Evolutionary conservation across 1,139 yeast species (phyloP), one percentile per base, ranked within the genome.

Genomic region (Suhomyces wounanorum): DNA sequence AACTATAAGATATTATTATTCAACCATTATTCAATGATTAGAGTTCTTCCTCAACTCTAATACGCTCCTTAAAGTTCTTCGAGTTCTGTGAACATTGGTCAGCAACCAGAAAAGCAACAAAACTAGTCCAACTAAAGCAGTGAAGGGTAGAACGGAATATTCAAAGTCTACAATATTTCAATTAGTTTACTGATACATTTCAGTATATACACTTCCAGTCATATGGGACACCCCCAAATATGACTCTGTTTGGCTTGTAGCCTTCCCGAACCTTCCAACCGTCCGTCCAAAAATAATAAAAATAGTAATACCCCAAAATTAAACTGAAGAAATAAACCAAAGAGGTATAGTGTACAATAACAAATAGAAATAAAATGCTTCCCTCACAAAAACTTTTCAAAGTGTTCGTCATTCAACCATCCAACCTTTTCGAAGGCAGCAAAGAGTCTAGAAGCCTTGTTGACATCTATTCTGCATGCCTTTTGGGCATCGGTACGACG

Each of bases 401-500:
- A 90, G 68, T 84, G 83, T 41, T 76, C 75, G 68, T 92, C 97
- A 30, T 89, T 82, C 56, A 94, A 82, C 98, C 98, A 94, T 44
- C 98, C 98, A 40, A 89, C 96, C 69, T 86, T 88, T 69, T 94
- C 98, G 67, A 84, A 94, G 30, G 97, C 95, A 30, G 96, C 95
- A 76, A 84, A 94, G 52, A 94, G 75, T 61, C 98, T 80, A 50
- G 96, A 87, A 1, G 98, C 98, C 70, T 94, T 94, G 70, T 94
- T 94, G 51, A 94, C 99, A 70, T 94, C 99, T 56, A 94, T 92
- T 59, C 97, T 83, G 68, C 98, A 92, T 9, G 97, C 96, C 77
- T 94, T 92, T 70, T 94, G 98, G 13, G 97, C 96, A 68, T 94
- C 99, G 0, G 98, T 94, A 72, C 97, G 84, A 73, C 98, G 85